Conservation (phyloP, 2,329 filamentous ascomycete species). For the Neobulgaria alba region DNA sequence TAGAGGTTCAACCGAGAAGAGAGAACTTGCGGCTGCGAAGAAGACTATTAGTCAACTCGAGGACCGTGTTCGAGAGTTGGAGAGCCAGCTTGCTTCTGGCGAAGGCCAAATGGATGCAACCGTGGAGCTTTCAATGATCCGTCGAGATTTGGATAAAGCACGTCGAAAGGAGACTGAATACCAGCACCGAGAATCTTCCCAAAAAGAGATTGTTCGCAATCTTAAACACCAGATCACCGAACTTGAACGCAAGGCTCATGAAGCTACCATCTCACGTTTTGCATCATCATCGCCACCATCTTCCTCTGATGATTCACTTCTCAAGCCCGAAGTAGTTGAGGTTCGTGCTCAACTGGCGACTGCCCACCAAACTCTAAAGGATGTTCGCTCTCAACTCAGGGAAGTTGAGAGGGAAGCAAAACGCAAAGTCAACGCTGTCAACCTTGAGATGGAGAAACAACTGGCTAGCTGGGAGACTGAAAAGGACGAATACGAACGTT, state of each 20-base stretch:
- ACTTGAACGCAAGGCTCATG: constrained; percentile 59
- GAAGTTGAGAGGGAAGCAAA: constrained; percentile 36
- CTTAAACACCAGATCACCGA: constrained; percentile 58
- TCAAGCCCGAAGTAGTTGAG: constrained; percentile 48
- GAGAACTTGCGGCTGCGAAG: constrained; percentile 41
- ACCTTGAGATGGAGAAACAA: constrained; percentile 43
- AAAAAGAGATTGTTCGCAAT: constrained; percentile 53
- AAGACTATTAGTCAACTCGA: constrained; percentile 60
- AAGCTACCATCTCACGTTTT: constrained; percentile 48
- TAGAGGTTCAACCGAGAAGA: constrained; percentile 31
- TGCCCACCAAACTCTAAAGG: constrained; percentile 50
- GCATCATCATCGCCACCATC: constrained; percentile 37
- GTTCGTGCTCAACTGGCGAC: constrained; percentile 53
- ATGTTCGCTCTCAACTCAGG: constrained; percentile 42
- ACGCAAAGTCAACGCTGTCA: constrained; percentile 34
- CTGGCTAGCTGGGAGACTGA: constrained; percentile 31
- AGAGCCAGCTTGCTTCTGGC: constrained; percentile 30
- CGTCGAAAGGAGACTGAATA: constrained; percentile 57
- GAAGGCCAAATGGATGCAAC: constrained; percentile 35
- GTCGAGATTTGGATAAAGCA: constrained; percentile 52
- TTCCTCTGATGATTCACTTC: constrained; percentile 42
- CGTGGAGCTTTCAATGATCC: constrained; percentile 50
- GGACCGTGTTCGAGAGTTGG: constrained; percentile 40
- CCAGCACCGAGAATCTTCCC: constrained; percentile 54
- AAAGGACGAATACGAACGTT: constrained; percentile 30